phyloP scores from a whole-genome alignment of 768 basidiomycete species.

The Psilocybe tampanensis region DNA sequence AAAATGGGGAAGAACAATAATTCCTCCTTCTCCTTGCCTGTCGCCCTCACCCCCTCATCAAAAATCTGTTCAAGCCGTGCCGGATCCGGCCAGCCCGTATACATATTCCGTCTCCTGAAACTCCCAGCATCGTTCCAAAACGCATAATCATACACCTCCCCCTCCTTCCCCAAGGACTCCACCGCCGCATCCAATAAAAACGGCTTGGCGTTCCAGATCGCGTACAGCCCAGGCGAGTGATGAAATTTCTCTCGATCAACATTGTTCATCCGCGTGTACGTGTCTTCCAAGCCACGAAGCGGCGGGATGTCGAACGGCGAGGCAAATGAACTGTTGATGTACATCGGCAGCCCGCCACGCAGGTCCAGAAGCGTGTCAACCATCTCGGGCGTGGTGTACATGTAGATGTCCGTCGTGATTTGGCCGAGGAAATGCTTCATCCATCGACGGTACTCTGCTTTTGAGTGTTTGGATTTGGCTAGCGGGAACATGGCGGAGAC shows the following conservation, averaged over 20 bases:
- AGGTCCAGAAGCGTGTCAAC: constrained; percentile 31
- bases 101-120: constrained; percentile 46
- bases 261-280: constrained; percentile 43
- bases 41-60: constrained; percentile 32
- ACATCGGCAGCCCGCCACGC: constrained; percentile 29
- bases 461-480: not conserved
- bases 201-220: constrained; percentile 55
- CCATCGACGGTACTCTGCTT: not conserved
- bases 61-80: constrained; percentile 42
- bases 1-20: constrained; percentile 50
- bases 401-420: constrained; percentile 52
- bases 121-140: constrained; percentile 62
- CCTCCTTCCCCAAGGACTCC: constrained; percentile 19
- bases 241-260: constrained; percentile 42
- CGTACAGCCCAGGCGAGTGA: constrained; percentile 38
- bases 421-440: constrained; percentile 24
- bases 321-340: constrained; percentile 45
- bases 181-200: constrained; percentile 50
- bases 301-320: constrained; percentile 53
- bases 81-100: constrained; percentile 48
- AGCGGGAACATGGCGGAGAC: constrained; percentile 59
- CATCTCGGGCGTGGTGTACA: constrained; percentile 49
- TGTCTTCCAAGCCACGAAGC: constrained; percentile 30
- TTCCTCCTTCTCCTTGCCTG: constrained; percentile 36
- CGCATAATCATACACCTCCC: constrained; percentile 47